phyloP scores from a whole-genome alignment of 2,329 filamentous ascomycete genomes.

The Hymenoscyphus fructigenus region DNA sequence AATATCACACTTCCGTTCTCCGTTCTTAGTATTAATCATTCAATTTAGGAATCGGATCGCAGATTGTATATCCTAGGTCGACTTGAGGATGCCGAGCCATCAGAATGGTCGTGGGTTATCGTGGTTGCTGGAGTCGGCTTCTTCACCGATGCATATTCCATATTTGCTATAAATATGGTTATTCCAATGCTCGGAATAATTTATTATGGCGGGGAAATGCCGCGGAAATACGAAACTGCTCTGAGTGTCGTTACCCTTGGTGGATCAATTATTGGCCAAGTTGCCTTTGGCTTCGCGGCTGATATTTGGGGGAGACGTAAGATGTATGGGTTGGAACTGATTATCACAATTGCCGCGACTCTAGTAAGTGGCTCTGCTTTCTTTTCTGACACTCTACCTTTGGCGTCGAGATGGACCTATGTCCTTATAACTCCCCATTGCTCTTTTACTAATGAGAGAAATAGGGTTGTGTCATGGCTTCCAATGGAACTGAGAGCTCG shows the following conservation, averaged over 20 bases:
- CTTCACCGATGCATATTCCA: slow-evolving; percentile 44
- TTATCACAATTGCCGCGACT: slow-evolving; percentile 46
- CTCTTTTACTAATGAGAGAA: background rate
- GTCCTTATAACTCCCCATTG: too few relatives aligned
- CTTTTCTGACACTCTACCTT: too few relatives aligned
- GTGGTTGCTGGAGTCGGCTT: slow-evolving; percentile 49
- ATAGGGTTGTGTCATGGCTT: slow-evolving; percentile 44
- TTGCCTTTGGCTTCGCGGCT: slow-evolving; percentile 47
- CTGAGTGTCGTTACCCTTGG: slow-evolving; percentile 48
- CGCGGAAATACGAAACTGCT: slow-evolving; percentile 38
- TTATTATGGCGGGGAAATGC: slow-evolving; percentile 44
- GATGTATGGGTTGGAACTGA: slow-evolving; percentile 51
- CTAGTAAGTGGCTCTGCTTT: slow-evolving; percentile 26
- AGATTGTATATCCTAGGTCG: slow-evolving; percentile 25
- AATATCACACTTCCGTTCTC: too few relatives aligned
- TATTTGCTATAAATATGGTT: slow-evolving; percentile 52
- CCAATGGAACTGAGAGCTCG: slow-evolving; percentile 38
- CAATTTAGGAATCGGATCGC: slow-evolving; percentile 24
- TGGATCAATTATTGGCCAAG: slow-evolving; percentile 47
- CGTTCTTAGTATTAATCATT: background rate
- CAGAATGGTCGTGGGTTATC: slow-evolving; percentile 28
- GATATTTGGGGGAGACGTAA: slow-evolving; percentile 49
- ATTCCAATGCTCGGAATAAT: slow-evolving; percentile 48
- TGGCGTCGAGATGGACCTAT: too few relatives aligned
- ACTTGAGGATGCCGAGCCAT: slow-evolving; percentile 25